Evolutionary conservation across 306 rosid species (phyloP).

Genomic region (Cicer cuneatum): DNA sequence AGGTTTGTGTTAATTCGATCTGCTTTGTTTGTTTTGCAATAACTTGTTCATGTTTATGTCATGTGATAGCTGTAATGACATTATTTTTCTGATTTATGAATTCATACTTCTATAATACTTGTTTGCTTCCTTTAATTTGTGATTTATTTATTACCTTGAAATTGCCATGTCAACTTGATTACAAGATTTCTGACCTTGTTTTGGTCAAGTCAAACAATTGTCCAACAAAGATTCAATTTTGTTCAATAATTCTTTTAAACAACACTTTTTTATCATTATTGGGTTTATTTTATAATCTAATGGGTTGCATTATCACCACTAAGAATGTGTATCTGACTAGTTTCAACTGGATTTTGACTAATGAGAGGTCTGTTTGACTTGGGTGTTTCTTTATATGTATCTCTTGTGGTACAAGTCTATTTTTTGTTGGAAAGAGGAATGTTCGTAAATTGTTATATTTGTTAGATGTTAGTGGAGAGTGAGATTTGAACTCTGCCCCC

Average conservation of each 20-base stretch:
- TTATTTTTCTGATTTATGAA: neutral
- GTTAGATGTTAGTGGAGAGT: no score
- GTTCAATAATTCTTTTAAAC: neutral
- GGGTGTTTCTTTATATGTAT: constrained; percentile 24
- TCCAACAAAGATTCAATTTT: neutral
- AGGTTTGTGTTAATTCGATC: constrained; percentile 45
- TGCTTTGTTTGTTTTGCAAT: constrained; percentile 2
- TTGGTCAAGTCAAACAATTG: constrained; percentile 17
- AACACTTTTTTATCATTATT: neutral
- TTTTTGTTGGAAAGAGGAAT: neutral
- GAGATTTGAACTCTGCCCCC: no score
- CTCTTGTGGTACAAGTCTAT: constrained; percentile 8
- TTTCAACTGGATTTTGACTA: constrained; percentile 19
- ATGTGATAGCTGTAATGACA: neutral
- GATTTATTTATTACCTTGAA: constrained; percentile 10
- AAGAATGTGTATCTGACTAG: neutral
- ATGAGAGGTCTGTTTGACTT: constrained; percentile 28
- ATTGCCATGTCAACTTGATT: constrained; percentile 30
- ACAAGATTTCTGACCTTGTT: neutral
- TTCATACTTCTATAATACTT: neutral
- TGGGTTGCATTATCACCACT: neutral
- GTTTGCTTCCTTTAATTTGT: neutral
- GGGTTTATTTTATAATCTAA: neutral
- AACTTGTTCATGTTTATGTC: neutral
- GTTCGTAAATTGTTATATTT: no score